Evolutionary conservation across 2,329 filamentous ascomycete genomes (phyloP).

Genomic region (Hypoxylon sp.): DNA sequence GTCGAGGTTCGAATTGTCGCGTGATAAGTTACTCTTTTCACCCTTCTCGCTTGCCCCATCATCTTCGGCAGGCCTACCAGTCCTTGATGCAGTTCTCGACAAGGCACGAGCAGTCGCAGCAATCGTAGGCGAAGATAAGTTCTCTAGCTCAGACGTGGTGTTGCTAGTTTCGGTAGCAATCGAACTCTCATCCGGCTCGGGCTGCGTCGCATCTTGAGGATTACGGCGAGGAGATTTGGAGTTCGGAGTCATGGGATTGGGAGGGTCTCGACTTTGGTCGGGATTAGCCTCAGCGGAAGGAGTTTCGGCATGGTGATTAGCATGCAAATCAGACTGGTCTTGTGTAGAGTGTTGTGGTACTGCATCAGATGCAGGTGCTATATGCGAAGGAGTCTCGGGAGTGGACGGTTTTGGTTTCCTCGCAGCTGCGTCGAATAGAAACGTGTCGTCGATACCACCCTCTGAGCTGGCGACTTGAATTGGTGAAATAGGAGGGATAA

Average conservation of each 20-base stretch:
- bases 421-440: slow-evolving; percentile 64
- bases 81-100: slow-evolving; percentile 63
- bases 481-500: slow-evolving; percentile 69
- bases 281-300: slow-evolving; percentile 18
- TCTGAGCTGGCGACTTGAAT: slow-evolving; percentile 59
- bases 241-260: slow-evolving; percentile 21
- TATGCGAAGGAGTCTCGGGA: slow-evolving; percentile 22
- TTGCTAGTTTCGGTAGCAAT: slow-evolving; percentile 47
- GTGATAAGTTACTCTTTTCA: slow-evolving; percentile 36
- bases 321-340: slow-evolving; percentile 14
- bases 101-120: slow-evolving; percentile 62
- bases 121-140: slow-evolving; percentile 67
- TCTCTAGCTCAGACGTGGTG: slow-evolving; percentile 64
- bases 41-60: slow-evolving; percentile 36
- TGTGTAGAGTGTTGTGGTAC: slow-evolving; percentile 11
- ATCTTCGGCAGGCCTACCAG: slow-evolving; percentile 49
- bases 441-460: slow-evolving; percentile 68
- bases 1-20: slow-evolving; percentile 48
- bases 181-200: slow-evolving; percentile 13
- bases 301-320: slow-evolving; percentile 12
- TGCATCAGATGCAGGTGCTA: slow-evolving; percentile 15
- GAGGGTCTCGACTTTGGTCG: not conserved
- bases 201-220: slow-evolving; percentile 15
- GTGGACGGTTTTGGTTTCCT: slow-evolving; percentile 47
- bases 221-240: slow-evolving; percentile 21